Evolutionary conservation across 2,329 filamentous ascomycete species (phyloP), one percentile per base, ranked within the genome.

Genomic region (Leptodontidium sp.): DNA sequence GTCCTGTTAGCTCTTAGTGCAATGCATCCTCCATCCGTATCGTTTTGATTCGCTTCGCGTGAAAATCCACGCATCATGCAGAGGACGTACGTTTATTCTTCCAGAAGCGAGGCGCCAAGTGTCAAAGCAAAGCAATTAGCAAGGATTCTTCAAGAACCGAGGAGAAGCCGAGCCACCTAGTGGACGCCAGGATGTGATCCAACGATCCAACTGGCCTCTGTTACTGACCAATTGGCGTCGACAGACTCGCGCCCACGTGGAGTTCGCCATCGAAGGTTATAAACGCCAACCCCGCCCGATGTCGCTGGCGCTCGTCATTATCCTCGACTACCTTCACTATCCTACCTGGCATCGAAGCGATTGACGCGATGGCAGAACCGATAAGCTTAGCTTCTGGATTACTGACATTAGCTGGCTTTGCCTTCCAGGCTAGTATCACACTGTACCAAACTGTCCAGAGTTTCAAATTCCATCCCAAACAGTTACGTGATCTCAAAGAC

Each of bases 401-500:
- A 17, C 63, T 82, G 49, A 69, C 79, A 62, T 72, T 82, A 61
- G 76, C 77, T 21, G 76, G 73, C 17, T 81, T 83, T 67, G 80
- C 81, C 43, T 79, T 83, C 66, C 73, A 83, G 68, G 75, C 78
- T 47, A 81, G 79, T 71, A 68, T 78, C 68, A 66, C 75, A 9
- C 79, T 84, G 35, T 80, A 79, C 73, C 65, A 80, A 21, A 79
- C 77, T 6, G 71, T 84, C 50, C 68, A 79, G 32, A 80, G 78
- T 70, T 82, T 80, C 71, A 75, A 77, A 63, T 77, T 75, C 47
- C 79, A 81, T 72, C 78, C 76, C 45, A 80, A 77, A 70, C 74
- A 73, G 38, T 78, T 83, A 6, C 80, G 80, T 62, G 81, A 82
- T 57, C 80, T 84, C 17, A 59, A 75, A 14, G 76, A 79, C n/a